Evolutionary conservation across 2,329 filamentous ascomycete genomes (phyloP), one percentile per base, ranked within the genome.

Genomic region (Neofusicoccum laricinum): DNA sequence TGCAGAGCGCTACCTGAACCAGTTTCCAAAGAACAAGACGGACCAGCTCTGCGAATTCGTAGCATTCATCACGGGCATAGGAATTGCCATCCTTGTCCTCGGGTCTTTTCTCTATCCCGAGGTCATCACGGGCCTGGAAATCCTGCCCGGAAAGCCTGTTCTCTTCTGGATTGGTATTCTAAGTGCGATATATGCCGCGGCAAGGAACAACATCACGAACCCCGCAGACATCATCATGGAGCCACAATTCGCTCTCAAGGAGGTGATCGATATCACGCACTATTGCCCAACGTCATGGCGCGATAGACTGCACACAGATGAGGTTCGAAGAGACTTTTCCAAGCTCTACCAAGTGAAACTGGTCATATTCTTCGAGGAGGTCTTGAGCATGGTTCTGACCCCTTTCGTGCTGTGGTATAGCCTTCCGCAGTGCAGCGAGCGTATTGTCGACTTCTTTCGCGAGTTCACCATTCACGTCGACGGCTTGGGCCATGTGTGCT

Each of bases 401-500:
- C 95, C 95, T 0, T 88, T 97, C 71, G 86, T 99, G 46, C 85
- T 99, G 12, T 90, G 93, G 79, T 90, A 91, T 73, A 93, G 91
- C 66, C 83, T 98, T 38, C 92, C 93, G 0, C 90, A 88, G 69
- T 96, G 91, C 76, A 94, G 91, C 74, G 94, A 98, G 69, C 91
- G 93, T 65, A 90, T 99, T 67, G 89, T 98, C 65, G 95, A 99
- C 78, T 99, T 99, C 78, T 98, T 99, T 81, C 89, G 95, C 43
- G 95, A 99, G 74, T 97, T 98, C 70, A 98, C 95, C 0, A 88
- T 99, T 21, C 93, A 99, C 70, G 94, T 99, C 15, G 95, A 99
- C 72, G 95, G 95, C 0, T 85, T 99, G 40, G 95, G 95, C 21
- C 94, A 97, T 69, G 92, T 98, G 11, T 99, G 95, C 77, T 97